Conservation (phyloP, 176 grass and related monocot species). For the Triticum dicoccoides region DNA sequence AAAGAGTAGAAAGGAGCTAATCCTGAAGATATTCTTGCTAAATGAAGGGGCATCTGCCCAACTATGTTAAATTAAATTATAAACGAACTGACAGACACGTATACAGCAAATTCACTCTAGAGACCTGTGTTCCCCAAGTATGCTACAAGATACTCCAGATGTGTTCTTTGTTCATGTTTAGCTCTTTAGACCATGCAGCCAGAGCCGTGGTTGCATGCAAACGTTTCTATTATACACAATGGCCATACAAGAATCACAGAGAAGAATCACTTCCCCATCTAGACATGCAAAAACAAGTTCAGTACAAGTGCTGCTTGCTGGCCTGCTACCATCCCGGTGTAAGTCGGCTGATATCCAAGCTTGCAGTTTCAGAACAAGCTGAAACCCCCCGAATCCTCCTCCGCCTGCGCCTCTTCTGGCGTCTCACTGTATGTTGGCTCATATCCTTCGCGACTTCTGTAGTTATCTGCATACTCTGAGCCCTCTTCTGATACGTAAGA, state of each 20-base stretch:
- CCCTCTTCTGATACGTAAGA: constrained; percentile 14
- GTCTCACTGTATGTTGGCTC: constrained; percentile 31
- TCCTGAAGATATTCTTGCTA: neutral
- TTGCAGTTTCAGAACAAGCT: constrained; percentile 45
- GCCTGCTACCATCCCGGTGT: neutral
- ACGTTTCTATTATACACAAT: constrained; percentile 27
- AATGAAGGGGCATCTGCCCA: neutral
- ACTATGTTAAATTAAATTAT: neutral
- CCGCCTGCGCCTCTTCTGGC: constrained; percentile 28
- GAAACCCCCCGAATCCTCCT: constrained; percentile 41
- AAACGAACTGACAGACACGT: neutral
- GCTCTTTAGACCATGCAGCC: neutral
- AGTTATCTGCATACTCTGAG: constrained; percentile 20
- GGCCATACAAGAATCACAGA: constrained; percentile 19
- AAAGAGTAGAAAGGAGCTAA: neutral
- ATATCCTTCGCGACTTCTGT: constrained; percentile 34
- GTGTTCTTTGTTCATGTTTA: neutral
- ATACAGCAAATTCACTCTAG: neutral
- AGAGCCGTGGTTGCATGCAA: neutral
- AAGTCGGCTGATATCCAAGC: neutral
- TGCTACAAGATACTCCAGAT: neutral
- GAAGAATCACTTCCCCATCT: constrained; percentile 26
- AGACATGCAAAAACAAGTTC: constrained; percentile 14
- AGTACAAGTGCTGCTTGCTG: neutral
- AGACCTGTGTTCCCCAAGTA: neutral